A percentile compares a stretch with the other conserved stretches of the same genome.
These are phyloP conservation scores for Mangifera indica DNA, from an alignment of 345 rosid species.

Conservation along the genomic window DNA sequence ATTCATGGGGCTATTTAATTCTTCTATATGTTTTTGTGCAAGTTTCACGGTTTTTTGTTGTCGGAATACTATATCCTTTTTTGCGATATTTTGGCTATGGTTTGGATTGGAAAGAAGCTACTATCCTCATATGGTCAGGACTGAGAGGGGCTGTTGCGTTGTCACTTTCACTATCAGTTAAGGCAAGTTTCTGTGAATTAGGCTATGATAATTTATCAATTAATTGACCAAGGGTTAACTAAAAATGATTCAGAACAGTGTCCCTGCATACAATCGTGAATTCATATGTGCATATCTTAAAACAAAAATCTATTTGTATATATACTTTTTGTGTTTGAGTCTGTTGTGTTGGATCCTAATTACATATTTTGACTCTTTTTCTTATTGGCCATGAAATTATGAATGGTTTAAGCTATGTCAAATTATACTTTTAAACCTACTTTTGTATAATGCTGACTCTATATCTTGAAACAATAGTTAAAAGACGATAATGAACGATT, in stretches of 20 bases:
- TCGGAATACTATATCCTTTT: constrained; percentile 61
- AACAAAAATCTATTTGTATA: too few relatives aligned
- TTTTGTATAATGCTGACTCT: neutral
- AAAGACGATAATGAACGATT: too few relatives aligned
- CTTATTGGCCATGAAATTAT: neutral
- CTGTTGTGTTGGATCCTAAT: constrained; percentile 3
- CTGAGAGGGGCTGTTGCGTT: constrained; percentile 94
- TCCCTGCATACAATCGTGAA: neutral
- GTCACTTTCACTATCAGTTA: constrained; percentile 82
- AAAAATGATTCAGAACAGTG: neutral
- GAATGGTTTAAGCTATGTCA: neutral
- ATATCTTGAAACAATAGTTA: neutral
- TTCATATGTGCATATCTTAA: neutral
- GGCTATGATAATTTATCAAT: neutral
- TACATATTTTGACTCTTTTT: neutral
- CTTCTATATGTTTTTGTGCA: constrained; percentile 72
- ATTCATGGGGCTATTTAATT: constrained; percentile 75
- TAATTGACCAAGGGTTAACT: neutral
- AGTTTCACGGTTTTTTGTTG: constrained; percentile 68
- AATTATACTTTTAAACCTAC: neutral
- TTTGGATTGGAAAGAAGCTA: constrained; percentile 89
- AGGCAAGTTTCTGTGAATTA: constrained; percentile 53
- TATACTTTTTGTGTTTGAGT: neutral
- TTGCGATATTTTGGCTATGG: constrained; percentile 78
- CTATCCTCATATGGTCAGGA: constrained; percentile 86